These are phyloP conservation scores for Aspergillus piperis DNA, from an alignment of 2,329 filamentous ascomycete species.

Conservation along the genomic window DNA sequence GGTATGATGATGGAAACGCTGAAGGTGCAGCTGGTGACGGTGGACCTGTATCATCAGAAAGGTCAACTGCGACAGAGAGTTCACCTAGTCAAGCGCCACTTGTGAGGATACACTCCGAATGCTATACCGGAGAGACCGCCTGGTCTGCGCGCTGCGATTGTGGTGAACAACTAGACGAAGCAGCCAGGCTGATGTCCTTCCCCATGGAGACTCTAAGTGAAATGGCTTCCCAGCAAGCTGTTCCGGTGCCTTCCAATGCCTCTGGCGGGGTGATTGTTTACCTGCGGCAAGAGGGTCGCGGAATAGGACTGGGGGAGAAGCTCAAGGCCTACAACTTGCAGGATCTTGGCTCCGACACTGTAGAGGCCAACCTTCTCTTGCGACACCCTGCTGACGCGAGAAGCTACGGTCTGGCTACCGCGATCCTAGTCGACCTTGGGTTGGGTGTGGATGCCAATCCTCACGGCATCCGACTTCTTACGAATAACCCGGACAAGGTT, in stretches of 20 bases:
- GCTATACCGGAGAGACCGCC: conserved; percentile 97
- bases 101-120: conserved; percentile 95
- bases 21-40: conserved; percentile 10
- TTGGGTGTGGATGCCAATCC: conserved; percentile 64
- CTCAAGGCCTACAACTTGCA: conserved; percentile 98
- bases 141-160: conserved; percentile 98
- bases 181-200: conserved; percentile 86
- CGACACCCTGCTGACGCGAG: conserved; percentile 91
- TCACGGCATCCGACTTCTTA: conserved; percentile 70
- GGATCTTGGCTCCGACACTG: conserved; percentile 94
- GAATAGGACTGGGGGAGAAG: conserved; percentile 92
- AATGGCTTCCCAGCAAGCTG: conserved; percentile 28
- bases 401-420: conserved; percentile 94
- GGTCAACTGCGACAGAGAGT: conserved; percentile 19
- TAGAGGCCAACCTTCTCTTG: conserved; percentile 89
- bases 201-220: conserved; percentile 44
- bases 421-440: conserved; percentile 86
- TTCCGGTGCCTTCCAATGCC: conserved; percentile 50
- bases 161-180: conserved; percentile 95
- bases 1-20: conserved; percentile 52
- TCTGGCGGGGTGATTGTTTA: conserved; percentile 91
- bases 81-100: conserved; percentile 59
- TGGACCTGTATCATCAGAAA: conserved; percentile 13
- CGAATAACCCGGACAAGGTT: conserved; percentile 98
- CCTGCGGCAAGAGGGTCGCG: conserved; percentile 89